phyloP scores from a whole-genome alignment of 208 protist genomes.

The Trypanosoma avium region DNA sequence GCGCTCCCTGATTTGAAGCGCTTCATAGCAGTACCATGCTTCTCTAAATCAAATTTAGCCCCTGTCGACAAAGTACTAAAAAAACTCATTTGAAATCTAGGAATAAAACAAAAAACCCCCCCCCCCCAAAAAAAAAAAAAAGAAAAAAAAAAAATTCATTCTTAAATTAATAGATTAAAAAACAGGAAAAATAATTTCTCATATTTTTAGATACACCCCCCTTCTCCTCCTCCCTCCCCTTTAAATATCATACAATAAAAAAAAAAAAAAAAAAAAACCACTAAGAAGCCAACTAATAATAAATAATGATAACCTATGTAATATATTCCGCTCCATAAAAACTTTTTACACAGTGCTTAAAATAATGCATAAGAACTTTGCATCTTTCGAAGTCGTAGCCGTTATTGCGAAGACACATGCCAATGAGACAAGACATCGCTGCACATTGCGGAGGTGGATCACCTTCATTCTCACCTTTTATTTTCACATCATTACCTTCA shows the following conservation, averaged over 20 bases:
- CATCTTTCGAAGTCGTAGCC: slow-evolving; percentile 76
- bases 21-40: slow-evolving; percentile 58
- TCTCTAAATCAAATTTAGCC: slow-evolving; percentile 48
- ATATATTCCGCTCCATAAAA: slow-evolving; percentile 79
- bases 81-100: slow-evolving; percentile 43
- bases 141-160: slow-evolving; percentile 12
- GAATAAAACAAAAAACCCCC: slow-evolving; percentile 3
- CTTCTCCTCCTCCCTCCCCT: no score
- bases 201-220: neutral
- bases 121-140: slow-evolving; percentile 14
- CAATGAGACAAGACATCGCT: slow-evolving; percentile 73
- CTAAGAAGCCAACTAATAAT: neutral
- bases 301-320: slow-evolving; percentile 14
- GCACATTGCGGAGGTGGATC: slow-evolving; percentile 77
- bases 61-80: slow-evolving; percentile 69
- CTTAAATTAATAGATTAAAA: neutral
- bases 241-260: no score
- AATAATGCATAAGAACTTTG: slow-evolving; percentile 64
- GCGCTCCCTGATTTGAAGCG: slow-evolving; percentile 44
- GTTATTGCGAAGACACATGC: slow-evolving; percentile 65
- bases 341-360: slow-evolving; percentile 81
- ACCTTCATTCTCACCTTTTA: slow-evolving; percentile 73
- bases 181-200: neutral
- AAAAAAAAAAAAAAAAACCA: slow-evolving; percentile 9
- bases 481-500: slow-evolving; percentile 38